Evolutionary conservation across 345 rosid species (phyloP).

Genomic region (Odontarrhena argentea): DNA sequence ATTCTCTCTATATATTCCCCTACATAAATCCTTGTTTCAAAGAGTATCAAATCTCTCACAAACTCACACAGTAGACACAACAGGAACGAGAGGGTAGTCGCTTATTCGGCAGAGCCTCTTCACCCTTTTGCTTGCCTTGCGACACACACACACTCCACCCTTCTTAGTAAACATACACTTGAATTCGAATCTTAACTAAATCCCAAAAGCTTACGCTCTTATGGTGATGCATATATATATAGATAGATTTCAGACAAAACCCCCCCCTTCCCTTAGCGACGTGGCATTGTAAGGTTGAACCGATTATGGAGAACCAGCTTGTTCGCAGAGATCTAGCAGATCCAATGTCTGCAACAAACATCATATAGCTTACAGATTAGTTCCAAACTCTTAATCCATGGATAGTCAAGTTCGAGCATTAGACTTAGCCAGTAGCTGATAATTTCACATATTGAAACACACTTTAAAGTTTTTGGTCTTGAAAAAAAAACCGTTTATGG

Average conservation of each 20-base stretch:
- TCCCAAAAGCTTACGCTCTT: constrained; percentile 45
- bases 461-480: background rate
- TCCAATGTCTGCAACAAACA: constrained; percentile 72
- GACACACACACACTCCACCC: constrained; percentile 23
- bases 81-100: constrained; percentile 20
- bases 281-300: constrained; percentile 33
- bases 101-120: constrained; percentile 40
- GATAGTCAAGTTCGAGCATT: background rate
- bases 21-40: constrained; percentile 35
- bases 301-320: constrained; percentile 71
- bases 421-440: background rate
- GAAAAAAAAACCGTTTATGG: background rate
- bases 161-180: constrained; percentile 36
- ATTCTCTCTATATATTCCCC: constrained; percentile 27
- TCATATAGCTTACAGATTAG: constrained; percentile 10
- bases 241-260: constrained; percentile 29
- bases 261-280: constrained; percentile 10
- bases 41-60: constrained; percentile 39
- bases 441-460: background rate
- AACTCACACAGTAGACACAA: constrained; percentile 38
- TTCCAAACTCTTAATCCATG: background rate
- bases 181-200: constrained; percentile 35
- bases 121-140: constrained; percentile 31
- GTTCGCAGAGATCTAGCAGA: constrained; percentile 88
- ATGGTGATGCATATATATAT: constrained; percentile 35